These are phyloP conservation scores for Marasmius oreades DNA, from an alignment of 1,284 basidiomycete genomes.

Conservation along the genomic window DNA sequence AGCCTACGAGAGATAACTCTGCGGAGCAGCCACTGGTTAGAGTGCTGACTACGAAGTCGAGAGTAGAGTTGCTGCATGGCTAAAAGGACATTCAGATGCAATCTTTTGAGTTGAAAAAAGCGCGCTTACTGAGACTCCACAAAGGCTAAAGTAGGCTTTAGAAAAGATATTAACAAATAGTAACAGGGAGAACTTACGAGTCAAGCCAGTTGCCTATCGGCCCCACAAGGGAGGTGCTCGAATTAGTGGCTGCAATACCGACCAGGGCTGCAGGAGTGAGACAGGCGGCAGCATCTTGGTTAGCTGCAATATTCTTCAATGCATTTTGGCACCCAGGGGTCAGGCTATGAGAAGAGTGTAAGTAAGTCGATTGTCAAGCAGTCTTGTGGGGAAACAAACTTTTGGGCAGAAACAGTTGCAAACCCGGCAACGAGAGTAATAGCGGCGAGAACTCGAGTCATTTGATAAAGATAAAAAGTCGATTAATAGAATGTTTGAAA, in stretches of 20 bases:
- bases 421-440: conserved; percentile 4
- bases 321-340: conserved; percentile 30
- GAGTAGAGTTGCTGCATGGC: conserved; percentile 50
- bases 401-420: conserved; percentile 12
- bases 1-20: conserved; percentile 40
- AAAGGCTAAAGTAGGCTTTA: conserved; percentile 33
- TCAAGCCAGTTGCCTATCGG: conserved; percentile 57
- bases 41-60: conserved; percentile 41
- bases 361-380: conserved; percentile 15
- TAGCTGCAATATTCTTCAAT: conserved; percentile 37
- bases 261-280: conserved; percentile 47
- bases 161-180: background rate
- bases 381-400: background rate
- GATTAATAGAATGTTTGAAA: conserved; percentile 28
- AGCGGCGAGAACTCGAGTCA: conserved; percentile 8
- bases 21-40: conserved; percentile 48
- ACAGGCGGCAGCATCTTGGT: conserved; percentile 47
- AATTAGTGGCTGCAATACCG: conserved; percentile 33
- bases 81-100: background rate
- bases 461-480: background rate
- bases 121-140: conserved; percentile 35
- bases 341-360: conserved; percentile 15
- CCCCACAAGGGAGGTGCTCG: conserved; percentile 44
- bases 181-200: background rate
- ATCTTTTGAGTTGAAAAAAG: background rate